phyloP scores from a whole-genome alignment of 768 basidiomycete genomes.

The Vishniacozyma victoriae region DNA sequence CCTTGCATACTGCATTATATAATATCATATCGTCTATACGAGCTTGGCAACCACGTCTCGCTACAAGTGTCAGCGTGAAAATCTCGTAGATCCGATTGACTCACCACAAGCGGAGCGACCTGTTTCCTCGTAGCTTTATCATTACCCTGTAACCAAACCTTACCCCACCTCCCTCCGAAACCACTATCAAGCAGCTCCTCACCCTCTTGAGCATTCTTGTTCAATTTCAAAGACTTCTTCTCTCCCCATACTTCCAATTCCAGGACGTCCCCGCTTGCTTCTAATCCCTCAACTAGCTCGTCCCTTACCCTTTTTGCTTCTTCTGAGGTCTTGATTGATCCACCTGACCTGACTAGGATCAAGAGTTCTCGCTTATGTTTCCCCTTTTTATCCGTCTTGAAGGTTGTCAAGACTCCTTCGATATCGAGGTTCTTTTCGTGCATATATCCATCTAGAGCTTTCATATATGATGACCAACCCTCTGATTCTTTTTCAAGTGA shows the following conservation, averaged over 20 bases:
- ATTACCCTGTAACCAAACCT: slow-evolving; percentile 49
- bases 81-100: slow-evolving; percentile 5
- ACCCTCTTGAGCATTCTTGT: slow-evolving; percentile 10
- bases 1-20: not conserved
- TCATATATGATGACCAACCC: slow-evolving; percentile 46
- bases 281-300: slow-evolving; percentile 58
- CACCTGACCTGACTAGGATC: slow-evolving; percentile 57
- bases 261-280: slow-evolving; percentile 54
- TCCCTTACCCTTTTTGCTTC: slow-evolving; percentile 49
- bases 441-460: slow-evolving; percentile 58
- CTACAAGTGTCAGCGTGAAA: slow-evolving; percentile 8
- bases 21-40: slow-evolving; percentile 3
- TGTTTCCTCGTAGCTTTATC: slow-evolving; percentile 48
- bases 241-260: slow-evolving; percentile 50
- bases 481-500: slow-evolving; percentile 53
- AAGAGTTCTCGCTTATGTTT: slow-evolving; percentile 65
- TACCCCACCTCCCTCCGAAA: slow-evolving; percentile 17
- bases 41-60: slow-evolving; percentile 30
- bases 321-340: slow-evolving; percentile 17
- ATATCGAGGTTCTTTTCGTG: slow-evolving; percentile 59
- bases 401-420: slow-evolving; percentile 76
- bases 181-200: not conserved
- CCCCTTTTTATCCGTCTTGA: slow-evolving; percentile 46
- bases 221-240: slow-evolving; percentile 27
- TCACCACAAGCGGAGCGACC: slow-evolving; percentile 47